phyloP scores from a whole-genome alignment of 2,329 filamentous ascomycete genomes.

The Fusarium burgessii region DNA sequence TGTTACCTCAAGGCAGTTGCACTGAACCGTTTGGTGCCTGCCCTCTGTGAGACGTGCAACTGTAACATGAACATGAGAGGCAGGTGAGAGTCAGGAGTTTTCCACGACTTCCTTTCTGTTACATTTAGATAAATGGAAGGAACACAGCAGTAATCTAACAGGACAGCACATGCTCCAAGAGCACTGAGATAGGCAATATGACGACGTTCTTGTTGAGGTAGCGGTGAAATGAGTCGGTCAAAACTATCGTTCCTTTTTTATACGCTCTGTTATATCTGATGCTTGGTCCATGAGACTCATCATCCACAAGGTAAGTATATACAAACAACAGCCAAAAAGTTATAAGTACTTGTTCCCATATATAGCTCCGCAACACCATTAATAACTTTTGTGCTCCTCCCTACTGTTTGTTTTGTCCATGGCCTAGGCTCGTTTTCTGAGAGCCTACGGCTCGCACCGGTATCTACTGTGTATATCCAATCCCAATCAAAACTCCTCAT shows the following conservation, averaged over 20 bases:
- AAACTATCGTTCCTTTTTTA: neutral
- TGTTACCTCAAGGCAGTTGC: conserved; percentile 20
- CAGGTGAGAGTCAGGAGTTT: neutral
- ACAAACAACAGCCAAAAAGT: conserved; percentile 10
- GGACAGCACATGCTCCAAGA: too few species aligned
- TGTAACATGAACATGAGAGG: conserved; percentile 5
- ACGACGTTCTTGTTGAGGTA: neutral
- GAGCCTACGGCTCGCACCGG: conserved; percentile 20
- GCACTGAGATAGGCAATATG: too few species aligned
- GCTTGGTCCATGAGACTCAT: neutral
- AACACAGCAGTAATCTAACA: neutral
- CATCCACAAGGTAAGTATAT: conserved; percentile 12
- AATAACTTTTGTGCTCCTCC: conserved; percentile 28
- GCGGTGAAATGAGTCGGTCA: neutral
- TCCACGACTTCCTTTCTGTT: neutral
- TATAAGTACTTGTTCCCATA: conserved; percentile 5
- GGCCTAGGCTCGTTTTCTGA: neutral
- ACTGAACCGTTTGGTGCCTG: conserved; percentile 1
- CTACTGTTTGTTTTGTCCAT: conserved; percentile 3
- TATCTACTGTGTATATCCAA: conserved; percentile 31
- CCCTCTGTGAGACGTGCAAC: neutral
- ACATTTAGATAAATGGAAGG: neutral
- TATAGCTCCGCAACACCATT: conserved; percentile 30
- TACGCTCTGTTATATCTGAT: conserved; percentile 10
- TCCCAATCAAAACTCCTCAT: conserved; percentile 35